phyloP scores from a whole-genome alignment of 2,329 filamentous ascomycete genomes.

The Dactylella cylindrospora region DNA sequence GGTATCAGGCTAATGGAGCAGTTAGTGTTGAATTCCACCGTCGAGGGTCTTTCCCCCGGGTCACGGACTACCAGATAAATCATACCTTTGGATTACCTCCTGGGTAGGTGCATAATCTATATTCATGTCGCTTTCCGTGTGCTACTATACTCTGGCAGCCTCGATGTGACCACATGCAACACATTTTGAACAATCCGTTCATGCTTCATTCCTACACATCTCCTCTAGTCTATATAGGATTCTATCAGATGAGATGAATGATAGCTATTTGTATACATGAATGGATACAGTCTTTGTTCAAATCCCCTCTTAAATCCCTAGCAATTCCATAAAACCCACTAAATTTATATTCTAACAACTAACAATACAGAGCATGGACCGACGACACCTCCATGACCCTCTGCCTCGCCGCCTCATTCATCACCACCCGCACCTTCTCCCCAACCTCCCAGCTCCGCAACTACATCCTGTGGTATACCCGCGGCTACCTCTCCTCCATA shows the following conservation, averaged over 20 bases:
- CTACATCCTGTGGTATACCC: constrained; percentile 52
- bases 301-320: no score
- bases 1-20: not conserved
- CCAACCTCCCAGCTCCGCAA: constrained; percentile 50
- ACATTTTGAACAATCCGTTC: not conserved
- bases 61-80: constrained; percentile 51
- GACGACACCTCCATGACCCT: constrained; percentile 56
- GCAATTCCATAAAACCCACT: not conserved
- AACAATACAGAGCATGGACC: constrained; percentile 51
- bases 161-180: constrained; percentile 10
- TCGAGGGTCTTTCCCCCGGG: constrained; percentile 51
- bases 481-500: constrained; percentile 52
- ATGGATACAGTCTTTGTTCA: no score
- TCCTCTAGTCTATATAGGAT: not conserved
- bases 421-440: constrained; percentile 50
- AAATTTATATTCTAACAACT: not conserved
- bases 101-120: constrained; percentile 48
- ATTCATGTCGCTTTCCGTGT: not conserved
- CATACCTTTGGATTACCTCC: constrained; percentile 51
- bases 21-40: constrained; percentile 51
- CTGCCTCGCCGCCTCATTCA: constrained; percentile 53
- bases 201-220: not conserved
- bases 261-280: no score
- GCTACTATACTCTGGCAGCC: not conserved
- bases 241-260: no score